phyloP scores from a whole-genome alignment of 305 asterid species.

The Fraxinus latifolia region DNA sequence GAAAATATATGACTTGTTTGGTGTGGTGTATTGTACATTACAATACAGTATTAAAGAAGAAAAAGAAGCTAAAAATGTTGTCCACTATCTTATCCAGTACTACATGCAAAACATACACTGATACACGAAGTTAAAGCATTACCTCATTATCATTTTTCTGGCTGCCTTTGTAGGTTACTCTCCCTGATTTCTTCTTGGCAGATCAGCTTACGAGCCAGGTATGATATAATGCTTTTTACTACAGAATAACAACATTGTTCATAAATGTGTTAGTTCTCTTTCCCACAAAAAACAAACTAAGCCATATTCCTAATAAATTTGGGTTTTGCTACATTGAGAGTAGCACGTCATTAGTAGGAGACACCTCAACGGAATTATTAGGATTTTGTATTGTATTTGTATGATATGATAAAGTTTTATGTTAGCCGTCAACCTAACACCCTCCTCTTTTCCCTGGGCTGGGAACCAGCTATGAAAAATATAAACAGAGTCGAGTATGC shows the following conservation, averaged over 20 bases:
- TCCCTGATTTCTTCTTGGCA: slow-evolving; percentile 69
- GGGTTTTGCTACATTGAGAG: background rate
- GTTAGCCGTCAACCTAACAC: background rate
- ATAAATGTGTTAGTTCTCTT: background rate
- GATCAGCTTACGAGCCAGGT: slow-evolving; percentile 87
- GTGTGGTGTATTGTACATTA: background rate
- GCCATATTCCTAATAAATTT: background rate
- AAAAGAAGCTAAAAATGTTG: background rate
- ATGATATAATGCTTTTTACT: slow-evolving; percentile 1
- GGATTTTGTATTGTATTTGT: background rate
- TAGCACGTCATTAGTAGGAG: background rate
- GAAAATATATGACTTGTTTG: background rate
- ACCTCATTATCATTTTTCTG: slow-evolving; percentile 17
- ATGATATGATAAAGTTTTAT: background rate
- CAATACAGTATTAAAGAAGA: background rate
- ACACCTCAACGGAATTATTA: background rate
- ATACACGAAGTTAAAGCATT: background rate
- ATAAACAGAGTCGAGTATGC: background rate
- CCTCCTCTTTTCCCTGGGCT: background rate
- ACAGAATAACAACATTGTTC: background rate
- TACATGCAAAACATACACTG: background rate
- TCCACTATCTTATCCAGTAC: background rate
- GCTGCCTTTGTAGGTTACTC: slow-evolving; percentile 45
- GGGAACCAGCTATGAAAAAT: background rate
- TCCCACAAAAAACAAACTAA: background rate